A percentile compares a stretch with the other conserved stretches of the same genome.
Conservation (phyloP, 108 stramenopile species). For the Cyclostephanos tholiformis region DNA sequence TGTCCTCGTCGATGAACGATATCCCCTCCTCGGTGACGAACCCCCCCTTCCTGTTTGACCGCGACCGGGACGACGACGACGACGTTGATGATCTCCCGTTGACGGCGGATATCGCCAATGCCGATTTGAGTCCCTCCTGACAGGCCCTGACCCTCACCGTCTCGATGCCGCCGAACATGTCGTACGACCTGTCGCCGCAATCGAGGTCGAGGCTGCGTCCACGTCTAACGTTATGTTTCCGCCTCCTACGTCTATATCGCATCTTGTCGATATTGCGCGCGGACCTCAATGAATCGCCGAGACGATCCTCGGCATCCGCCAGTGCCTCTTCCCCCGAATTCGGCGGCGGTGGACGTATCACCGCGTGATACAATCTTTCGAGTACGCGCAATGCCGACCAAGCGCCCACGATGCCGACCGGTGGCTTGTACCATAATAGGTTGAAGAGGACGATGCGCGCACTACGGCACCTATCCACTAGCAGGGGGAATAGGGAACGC, state of each 20-base stretch:
- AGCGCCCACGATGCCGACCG: constrained; percentile 68
- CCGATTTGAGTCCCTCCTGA: constrained; percentile 36
- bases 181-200: constrained; percentile 57
- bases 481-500: constrained; percentile 12
- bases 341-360: constrained; percentile 35
- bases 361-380: constrained; percentile 32
- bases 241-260: constrained; percentile 19
- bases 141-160: constrained; percentile 57
- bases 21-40: constrained; percentile 37
- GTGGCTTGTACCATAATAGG: constrained; percentile 66
- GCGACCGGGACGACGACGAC: not conserved
- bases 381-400: constrained; percentile 40
- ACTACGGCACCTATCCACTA: constrained; percentile 4
- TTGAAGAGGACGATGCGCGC: constrained; percentile 21
- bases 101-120: constrained; percentile 8
- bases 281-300: not conserved
- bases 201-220: constrained; percentile 70
- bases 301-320: constrained; percentile 43
- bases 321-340: constrained; percentile 49
- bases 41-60: constrained; percentile 36
- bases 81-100: not conserved
- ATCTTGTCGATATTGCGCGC: not conserved
- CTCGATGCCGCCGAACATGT: constrained; percentile 64
- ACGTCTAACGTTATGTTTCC: constrained; percentile 33
- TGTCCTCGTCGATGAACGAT: constrained; percentile 16